phyloP scores from a whole-genome alignment of 2,329 filamentous ascomycete species.

The Claviceps purpurea region DNA sequence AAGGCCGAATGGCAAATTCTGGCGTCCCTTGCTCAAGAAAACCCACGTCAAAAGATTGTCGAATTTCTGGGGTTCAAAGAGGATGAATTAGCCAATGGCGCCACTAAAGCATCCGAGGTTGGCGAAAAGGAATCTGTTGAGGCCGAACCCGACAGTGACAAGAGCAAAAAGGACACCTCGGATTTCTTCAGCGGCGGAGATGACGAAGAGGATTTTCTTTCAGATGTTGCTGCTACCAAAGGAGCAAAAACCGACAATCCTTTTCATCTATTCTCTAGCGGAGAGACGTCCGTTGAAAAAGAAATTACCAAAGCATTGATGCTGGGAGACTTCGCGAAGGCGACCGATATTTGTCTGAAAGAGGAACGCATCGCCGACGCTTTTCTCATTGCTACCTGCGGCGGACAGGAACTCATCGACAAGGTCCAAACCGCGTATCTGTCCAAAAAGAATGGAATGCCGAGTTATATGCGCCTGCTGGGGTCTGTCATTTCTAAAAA shows the following conservation, averaged over 20 bases:
- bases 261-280: constrained; percentile 75
- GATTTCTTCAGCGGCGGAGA: constrained; percentile 60
- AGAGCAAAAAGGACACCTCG: constrained; percentile 49
- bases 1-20: constrained; percentile 95
- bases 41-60: constrained; percentile 73
- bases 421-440: constrained; percentile 90
- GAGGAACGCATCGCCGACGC: constrained; percentile 89
- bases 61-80: constrained; percentile 82
- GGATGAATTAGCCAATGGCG: constrained; percentile 38
- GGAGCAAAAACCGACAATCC: constrained; percentile 87
- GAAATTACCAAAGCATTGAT: constrained; percentile 78
- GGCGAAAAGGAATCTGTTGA: constrained; percentile 15
- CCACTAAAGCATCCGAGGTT: constrained; percentile 17
- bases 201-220: constrained; percentile 74
- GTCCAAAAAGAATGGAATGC: constrained; percentile 64
- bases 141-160: constrained; percentile 19
- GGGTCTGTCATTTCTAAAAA: constrained; percentile 92
- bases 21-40: constrained; percentile 71
- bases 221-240: constrained; percentile 74
- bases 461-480: constrained; percentile 83
- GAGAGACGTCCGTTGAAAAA: constrained; percentile 75
- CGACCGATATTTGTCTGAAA: constrained; percentile 75
- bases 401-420: constrained; percentile 82
- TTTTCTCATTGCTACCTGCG: constrained; percentile 95
- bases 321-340: constrained; percentile 80